Conservation (phyloP, 2,329 filamentous ascomycete species). For the Apiospora arundinis region DNA sequence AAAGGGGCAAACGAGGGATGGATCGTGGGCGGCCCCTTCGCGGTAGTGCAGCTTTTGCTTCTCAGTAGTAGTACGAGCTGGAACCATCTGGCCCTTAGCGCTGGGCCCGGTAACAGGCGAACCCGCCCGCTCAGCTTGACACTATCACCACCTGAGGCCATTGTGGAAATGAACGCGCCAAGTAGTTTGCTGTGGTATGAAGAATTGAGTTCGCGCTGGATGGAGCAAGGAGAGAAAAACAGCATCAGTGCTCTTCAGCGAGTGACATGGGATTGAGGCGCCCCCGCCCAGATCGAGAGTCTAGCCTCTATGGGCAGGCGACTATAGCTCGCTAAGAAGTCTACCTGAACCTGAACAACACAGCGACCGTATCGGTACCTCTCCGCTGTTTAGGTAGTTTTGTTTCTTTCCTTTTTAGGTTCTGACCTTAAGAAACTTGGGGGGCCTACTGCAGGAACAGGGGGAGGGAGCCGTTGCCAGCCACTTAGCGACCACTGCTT, state of each 20-base stretch:
- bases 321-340: background rate
- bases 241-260: background rate
- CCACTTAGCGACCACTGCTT: background rate
- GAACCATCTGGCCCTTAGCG: background rate
- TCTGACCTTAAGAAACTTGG: background rate
- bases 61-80: background rate
- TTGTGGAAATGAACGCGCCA: conserved; percentile 17
- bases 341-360: background rate
- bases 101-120: background rate
- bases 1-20: background rate
- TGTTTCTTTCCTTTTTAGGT: conserved; percentile 15
- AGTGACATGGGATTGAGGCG: background rate
- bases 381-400: background rate
- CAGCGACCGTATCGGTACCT: background rate
- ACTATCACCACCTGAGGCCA: conserved; percentile 17
- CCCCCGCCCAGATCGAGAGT: background rate
- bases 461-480: conserved; percentile 9
- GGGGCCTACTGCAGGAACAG: conserved; percentile 18
- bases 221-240: background rate
- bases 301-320: background rate
- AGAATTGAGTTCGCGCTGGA: conserved; percentile 1
- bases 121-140: background rate
- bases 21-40: too few species aligned
- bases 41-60: background rate
- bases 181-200: background rate